phyloP scores from a whole-genome alignment of 257 asterid genomes.

The Solanum chiquidenum region DNA sequence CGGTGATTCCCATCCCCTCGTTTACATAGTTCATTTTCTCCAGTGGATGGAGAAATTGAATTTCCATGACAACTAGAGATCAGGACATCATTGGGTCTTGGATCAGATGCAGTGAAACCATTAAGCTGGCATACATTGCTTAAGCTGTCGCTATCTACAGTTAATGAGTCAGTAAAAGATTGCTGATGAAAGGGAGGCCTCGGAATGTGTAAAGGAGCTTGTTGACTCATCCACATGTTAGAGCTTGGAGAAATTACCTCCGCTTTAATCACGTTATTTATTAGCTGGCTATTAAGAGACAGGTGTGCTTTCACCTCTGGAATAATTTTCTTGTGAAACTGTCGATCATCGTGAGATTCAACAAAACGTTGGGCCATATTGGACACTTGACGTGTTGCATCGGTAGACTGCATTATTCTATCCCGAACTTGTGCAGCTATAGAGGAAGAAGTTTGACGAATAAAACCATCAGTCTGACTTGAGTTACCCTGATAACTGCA shows the following conservation, averaged over 20 bases:
- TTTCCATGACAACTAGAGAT: not conserved
- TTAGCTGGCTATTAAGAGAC: slow-evolving; percentile 15
- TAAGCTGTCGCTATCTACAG: not conserved
- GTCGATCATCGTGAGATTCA: not conserved
- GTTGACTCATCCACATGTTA: slow-evolving; percentile 40
- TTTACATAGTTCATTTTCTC: slow-evolving; percentile 6
- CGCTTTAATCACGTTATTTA: slow-evolving; percentile 36
- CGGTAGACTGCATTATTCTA: slow-evolving; percentile 8
- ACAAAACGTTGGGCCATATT: not conserved
- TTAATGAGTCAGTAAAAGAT: not conserved
- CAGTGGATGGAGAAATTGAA: slow-evolving; percentile 2
- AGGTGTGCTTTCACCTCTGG: slow-evolving; percentile 7
- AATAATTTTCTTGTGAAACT: slow-evolving; percentile 7
- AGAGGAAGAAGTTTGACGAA: slow-evolving; percentile 22
- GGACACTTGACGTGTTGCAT: slow-evolving; percentile 16
- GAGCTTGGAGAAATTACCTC: slow-evolving; percentile 54
- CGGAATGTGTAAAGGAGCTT: slow-evolving; percentile 12
- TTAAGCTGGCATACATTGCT: not conserved
- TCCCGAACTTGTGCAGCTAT: slow-evolving; percentile 14
- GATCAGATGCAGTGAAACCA: not conserved
- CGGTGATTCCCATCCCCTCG: not conserved
- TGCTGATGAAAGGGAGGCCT: slow-evolving; percentile 15
- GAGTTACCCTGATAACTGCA: not conserved
- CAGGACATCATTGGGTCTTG: not conserved
- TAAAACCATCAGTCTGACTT: not conserved